Conservation (phyloP, 2,329 filamentous ascomycete genomes). For the Escovopsis weberi region DNA sequence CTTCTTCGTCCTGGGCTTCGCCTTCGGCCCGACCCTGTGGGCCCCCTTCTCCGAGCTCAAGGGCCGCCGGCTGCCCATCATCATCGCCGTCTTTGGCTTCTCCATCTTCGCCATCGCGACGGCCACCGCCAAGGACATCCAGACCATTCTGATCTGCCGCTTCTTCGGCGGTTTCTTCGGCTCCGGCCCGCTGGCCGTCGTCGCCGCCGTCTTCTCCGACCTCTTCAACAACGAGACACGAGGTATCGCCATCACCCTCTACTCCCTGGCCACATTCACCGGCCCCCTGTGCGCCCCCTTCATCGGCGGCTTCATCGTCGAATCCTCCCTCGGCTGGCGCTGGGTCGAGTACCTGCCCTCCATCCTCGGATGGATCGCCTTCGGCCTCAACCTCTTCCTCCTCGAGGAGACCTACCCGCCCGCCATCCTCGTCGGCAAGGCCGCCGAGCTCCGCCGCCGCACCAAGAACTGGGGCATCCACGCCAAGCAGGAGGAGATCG, state of each 20-base stretch:
- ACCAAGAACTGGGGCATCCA: conserved; percentile 58
- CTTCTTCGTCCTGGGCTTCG: conserved; percentile 58
- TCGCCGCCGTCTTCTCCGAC: conserved; percentile 57
- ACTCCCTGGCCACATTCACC: conserved; percentile 41
- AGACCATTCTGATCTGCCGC: conserved; percentile 54
- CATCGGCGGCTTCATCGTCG: conserved; percentile 52
- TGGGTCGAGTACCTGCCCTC: conserved; percentile 54
- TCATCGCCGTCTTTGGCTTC: conserved; percentile 52
- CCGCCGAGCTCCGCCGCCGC: conserved; percentile 43
- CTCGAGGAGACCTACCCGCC: conserved; percentile 58
- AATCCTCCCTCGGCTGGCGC: conserved; percentile 52
- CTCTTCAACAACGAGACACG: conserved; percentile 53
- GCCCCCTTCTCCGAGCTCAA: conserved; percentile 59
- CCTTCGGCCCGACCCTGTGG: conserved; percentile 56
- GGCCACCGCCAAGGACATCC: conserved; percentile 52
- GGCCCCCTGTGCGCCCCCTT: conserved; percentile 55
- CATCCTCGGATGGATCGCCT: conserved; percentile 49
- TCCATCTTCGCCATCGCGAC: conserved; percentile 52
- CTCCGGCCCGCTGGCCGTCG: conserved; percentile 52
- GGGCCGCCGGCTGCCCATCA: conserved; percentile 48
- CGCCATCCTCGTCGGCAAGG: conserved; percentile 47
- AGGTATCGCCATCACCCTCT: conserved; percentile 31
- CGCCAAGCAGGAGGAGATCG: conserved; percentile 58
- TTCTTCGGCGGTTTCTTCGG: conserved; percentile 64
- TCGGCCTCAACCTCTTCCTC: conserved; percentile 45